phyloP scores from a whole-genome alignment of 2,329 filamentous ascomycete genomes.

The Pseudogymnoascus sp. region DNA sequence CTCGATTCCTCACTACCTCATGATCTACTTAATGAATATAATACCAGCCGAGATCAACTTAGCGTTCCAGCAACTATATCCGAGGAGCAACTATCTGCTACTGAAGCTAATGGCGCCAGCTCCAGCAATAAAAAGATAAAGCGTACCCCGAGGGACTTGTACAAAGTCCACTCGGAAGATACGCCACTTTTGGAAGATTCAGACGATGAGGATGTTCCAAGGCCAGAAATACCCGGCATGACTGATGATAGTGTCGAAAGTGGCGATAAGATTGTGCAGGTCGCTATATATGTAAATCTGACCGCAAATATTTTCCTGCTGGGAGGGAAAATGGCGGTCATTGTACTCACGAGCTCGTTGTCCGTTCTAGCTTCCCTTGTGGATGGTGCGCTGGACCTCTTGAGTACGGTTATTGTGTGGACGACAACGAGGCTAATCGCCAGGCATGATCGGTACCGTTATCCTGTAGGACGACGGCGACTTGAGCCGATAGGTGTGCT shows the following conservation, averaged over 20 bases:
- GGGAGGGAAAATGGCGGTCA: conserved; percentile 45
- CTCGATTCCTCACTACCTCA: conserved; percentile 90
- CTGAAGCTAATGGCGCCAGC: conserved; percentile 13
- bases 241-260: conserved; percentile 68
- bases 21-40: conserved; percentile 84
- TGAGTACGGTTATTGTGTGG: conserved; percentile 54
- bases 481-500: conserved; percentile 54
- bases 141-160: conserved; percentile 77
- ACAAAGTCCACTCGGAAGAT: conserved; percentile 58
- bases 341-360: conserved; percentile 46
- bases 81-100: conserved; percentile 47
- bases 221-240: conserved; percentile 57
- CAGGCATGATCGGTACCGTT: conserved; percentile 34
- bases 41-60: conserved; percentile 38
- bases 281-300: conserved; percentile 71
- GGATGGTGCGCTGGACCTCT: conserved; percentile 51
- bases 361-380: conserved; percentile 53
- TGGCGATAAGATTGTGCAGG: conserved; percentile 64
- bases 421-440: conserved; percentile 49
- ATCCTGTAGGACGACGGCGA: conserved; percentile 48
- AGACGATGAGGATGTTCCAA: conserved; percentile 37
- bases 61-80: conserved; percentile 65
- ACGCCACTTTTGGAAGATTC: conserved; percentile 49
- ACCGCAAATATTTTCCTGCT: conserved; percentile 50
- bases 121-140: conserved; percentile 47